Evolutionary conservation across 164 flowering plant species (phyloP).

Genomic region (Stephania cephalantha): DNA sequence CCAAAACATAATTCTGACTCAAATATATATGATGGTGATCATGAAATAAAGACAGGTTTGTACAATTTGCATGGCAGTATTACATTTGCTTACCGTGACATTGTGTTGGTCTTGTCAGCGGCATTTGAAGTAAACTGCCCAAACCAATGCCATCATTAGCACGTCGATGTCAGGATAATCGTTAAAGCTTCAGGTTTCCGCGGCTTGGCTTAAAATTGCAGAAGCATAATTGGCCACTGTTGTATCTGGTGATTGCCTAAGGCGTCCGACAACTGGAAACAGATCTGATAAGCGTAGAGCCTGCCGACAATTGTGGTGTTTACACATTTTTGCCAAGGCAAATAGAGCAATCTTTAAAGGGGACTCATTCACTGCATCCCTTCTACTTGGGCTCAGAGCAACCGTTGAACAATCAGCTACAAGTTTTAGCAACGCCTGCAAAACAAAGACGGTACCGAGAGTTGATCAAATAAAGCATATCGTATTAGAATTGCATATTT

Average conservation of each 20-base stretch:
- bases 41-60: no score
- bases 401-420: constrained; percentile 64
- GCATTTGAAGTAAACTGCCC: neutral
- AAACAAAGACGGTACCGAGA: neutral
- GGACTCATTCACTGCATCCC: constrained; percentile 72
- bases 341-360: constrained; percentile 91
- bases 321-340: constrained; percentile 84
- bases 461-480: neutral
- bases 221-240: constrained; percentile 71
- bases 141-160: neutral
- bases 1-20: no score
- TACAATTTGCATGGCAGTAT: no score
- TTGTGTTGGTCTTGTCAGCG: neutral
- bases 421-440: constrained; percentile 83
- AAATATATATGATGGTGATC: no score
- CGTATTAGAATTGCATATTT: neutral
- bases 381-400: constrained; percentile 70
- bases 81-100: no score
- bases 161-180: neutral
- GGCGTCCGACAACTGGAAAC: constrained; percentile 55
- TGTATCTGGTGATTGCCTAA: constrained; percentile 75
- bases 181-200: constrained; percentile 32
- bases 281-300: constrained; percentile 66
- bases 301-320: constrained; percentile 59
- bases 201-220: constrained; percentile 45